These are phyloP conservation scores for Amphicarpaea edgeworthii DNA, from an alignment of 306 rosid genomes.

Conservation along the genomic window DNA sequence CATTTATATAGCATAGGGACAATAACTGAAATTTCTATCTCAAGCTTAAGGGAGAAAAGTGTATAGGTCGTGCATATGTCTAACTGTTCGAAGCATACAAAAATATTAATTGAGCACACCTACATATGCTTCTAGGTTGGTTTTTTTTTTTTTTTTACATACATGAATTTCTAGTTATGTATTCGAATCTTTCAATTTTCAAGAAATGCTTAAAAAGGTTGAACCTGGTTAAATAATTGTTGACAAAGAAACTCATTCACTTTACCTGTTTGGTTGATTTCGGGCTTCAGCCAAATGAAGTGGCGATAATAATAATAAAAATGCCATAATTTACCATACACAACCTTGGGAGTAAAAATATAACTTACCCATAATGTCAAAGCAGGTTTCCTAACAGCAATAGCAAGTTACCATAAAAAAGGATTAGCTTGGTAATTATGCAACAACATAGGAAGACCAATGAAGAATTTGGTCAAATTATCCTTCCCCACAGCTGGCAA, in stretches of 20 bases:
- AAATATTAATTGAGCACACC: background rate
- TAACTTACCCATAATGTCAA: constrained; percentile 9
- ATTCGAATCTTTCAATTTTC: background rate
- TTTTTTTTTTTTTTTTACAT: too few relatives aligned
- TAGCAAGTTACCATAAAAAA: background rate
- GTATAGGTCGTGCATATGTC: constrained; percentile 4
- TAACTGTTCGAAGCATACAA: background rate
- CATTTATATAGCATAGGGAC: background rate
- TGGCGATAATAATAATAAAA: background rate
- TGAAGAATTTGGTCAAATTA: constrained; percentile 44
- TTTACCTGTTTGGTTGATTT: background rate
- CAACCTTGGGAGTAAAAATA: background rate
- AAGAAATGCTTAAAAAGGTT: background rate
- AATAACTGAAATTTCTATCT: background rate
- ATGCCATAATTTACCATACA: background rate
- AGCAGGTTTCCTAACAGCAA: background rate
- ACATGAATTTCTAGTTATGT: background rate
- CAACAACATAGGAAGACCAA: background rate
- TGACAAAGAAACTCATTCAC: background rate
- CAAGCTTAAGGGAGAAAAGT: background rate
- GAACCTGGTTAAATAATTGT: background rate
- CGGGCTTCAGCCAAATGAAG: background rate
- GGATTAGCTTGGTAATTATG: constrained; percentile 29
- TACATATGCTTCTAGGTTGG: background rate
- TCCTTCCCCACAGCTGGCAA: too few relatives aligned